These are phyloP conservation scores for Pyrus pyrifolia DNA, from an alignment of 306 rosid genomes.

Conservation along the genomic window DNA sequence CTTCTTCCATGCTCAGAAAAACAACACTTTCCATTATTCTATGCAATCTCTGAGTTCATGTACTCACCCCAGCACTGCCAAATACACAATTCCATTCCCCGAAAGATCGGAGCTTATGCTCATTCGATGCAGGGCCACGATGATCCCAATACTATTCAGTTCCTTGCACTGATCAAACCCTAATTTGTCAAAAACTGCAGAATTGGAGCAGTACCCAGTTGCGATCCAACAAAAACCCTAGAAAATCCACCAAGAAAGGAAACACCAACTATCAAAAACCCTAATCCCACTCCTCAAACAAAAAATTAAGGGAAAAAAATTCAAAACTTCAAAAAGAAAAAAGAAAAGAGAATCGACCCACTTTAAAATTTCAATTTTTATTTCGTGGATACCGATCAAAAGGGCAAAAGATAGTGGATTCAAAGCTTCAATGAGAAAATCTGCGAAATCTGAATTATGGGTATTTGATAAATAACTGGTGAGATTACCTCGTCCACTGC, in stretches of 20 bases:
- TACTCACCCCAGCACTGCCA: conserved; percentile 31
- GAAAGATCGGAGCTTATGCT: conserved; percentile 31
- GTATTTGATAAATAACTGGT: neutral
- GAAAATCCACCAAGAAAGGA: conserved; percentile 17
- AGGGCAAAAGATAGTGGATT: conserved; percentile 17
- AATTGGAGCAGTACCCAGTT: conserved; percentile 27
- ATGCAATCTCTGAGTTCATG: conserved; percentile 42
- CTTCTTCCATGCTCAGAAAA: conserved; percentile 63
- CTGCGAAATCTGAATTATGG: neutral
- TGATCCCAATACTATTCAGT: conserved; percentile 12
- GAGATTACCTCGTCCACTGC: conserved; percentile 55
- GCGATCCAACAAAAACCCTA: conserved; percentile 52
- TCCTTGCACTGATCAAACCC: conserved; percentile 33
- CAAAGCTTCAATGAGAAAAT: conserved; percentile 4
- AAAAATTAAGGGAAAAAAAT: neutral
- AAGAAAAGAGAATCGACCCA: neutral
- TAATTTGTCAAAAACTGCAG: conserved; percentile 23
- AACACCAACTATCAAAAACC: conserved; percentile 22
- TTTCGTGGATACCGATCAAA: conserved; percentile 16
- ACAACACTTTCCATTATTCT: conserved; percentile 33
- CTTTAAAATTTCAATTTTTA: neutral
- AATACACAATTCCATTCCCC: conserved; percentile 23
- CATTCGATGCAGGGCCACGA: conserved; percentile 17
- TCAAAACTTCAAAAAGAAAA: neutral
- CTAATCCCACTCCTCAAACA: conserved; percentile 13